Conservation (phyloP, 2,329 filamentous ascomycete species). For the Tolypocladium pustulatum region DNA sequence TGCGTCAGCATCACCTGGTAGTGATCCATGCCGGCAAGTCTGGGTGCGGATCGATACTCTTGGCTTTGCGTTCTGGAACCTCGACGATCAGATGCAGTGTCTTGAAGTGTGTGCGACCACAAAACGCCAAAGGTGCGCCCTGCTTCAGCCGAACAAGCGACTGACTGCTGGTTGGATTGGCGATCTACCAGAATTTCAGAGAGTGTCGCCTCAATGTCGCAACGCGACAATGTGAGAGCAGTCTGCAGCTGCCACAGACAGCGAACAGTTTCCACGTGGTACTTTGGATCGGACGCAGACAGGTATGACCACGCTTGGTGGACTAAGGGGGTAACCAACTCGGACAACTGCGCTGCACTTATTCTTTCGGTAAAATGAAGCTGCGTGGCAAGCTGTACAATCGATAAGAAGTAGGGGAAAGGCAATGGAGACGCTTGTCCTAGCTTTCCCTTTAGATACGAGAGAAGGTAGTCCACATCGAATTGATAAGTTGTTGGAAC, state of each 20-base stretch:
- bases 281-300: conserved; percentile 75
- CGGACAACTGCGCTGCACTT: conserved; percentile 39
- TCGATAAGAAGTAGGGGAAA: conserved; percentile 48
- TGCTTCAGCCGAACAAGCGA: conserved; percentile 40
- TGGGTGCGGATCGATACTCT: conserved; percentile 22
- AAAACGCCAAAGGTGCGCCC: conserved; percentile 63
- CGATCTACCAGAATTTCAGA: conserved; percentile 54
- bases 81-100: conserved; percentile 43
- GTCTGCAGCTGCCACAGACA: conserved; percentile 79
- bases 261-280: conserved; percentile 85
- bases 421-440: conserved; percentile 24
- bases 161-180: conserved; percentile 14
- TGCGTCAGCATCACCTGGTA: conserved; percentile 68
- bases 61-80: conserved; percentile 32
- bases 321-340: conserved; percentile 58
- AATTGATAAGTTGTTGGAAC: conserved; percentile 29
- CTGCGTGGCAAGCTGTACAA: conserved; percentile 46
- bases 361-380: conserved; percentile 45
- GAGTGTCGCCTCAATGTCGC: conserved; percentile 72
- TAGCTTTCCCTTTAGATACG: conserved; percentile 39
- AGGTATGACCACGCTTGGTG: conserved; percentile 69
- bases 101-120: conserved; percentile 71
- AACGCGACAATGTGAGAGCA: conserved; percentile 53
- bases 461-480: conserved; percentile 36
- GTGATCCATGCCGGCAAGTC: conserved; percentile 46